Evolutionary conservation across 352 stramenopile species (phyloP).

Genomic region (Phytopythium mirpurense): DNA sequence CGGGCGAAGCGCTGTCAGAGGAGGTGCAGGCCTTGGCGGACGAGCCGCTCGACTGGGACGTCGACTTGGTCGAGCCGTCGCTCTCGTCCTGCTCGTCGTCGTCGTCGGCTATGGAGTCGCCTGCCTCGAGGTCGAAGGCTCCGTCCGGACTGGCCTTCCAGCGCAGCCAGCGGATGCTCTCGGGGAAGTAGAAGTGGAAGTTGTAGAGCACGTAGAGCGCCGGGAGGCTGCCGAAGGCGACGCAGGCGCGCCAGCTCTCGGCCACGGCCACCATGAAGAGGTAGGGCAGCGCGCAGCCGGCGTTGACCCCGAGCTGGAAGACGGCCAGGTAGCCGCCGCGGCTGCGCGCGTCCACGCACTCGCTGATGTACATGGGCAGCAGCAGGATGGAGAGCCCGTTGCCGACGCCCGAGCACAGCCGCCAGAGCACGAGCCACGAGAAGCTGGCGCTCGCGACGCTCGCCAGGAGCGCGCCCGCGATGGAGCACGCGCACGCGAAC

Average conservation of each 20-base stretch:
- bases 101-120: conserved; percentile 10
- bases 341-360: conserved; percentile 60
- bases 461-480: conserved; percentile 53
- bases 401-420: conserved; percentile 65
- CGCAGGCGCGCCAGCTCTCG: conserved; percentile 75
- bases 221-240: conserved; percentile 64
- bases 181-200: conserved; percentile 65
- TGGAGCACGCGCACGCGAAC: conserved; percentile 64
- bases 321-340: conserved; percentile 68
- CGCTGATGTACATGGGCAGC: conserved; percentile 88
- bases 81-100: conserved; percentile 6
- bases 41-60: conserved; percentile 5
- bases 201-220: conserved; percentile 75
- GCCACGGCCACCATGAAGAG: conserved; percentile 72
- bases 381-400: conserved; percentile 83
- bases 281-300: conserved; percentile 71
- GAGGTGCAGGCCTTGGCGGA: too few species aligned
- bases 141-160: conserved; percentile 56
- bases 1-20: too few species aligned
- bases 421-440: conserved; percentile 58
- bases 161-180: conserved; percentile 73
- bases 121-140: conserved; percentile 37
- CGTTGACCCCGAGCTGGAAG: conserved; percentile 80
- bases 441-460: conserved; percentile 54
- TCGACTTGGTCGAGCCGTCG: background rate